Conservation (phyloP, 345 rosid genomes). For the Capsella bursapastoris region DNA sequence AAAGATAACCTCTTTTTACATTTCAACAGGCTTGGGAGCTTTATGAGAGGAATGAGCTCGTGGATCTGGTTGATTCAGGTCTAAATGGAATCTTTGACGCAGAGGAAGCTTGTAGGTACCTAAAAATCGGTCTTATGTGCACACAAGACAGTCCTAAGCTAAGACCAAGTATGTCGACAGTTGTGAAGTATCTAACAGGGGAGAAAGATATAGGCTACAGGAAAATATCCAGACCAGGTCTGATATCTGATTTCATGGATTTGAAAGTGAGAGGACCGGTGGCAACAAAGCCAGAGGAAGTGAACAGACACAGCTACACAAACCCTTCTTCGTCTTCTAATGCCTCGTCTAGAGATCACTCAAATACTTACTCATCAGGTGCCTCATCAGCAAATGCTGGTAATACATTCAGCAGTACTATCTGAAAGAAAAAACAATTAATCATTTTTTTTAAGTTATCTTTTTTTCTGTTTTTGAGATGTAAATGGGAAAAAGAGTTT, state of each 20-base stretch:
- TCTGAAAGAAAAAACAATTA: neutral
- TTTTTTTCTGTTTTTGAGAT: constrained; percentile 24
- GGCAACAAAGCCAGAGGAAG: constrained; percentile 32
- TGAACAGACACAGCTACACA: constrained; percentile 33
- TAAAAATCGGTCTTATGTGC: constrained; percentile 77
- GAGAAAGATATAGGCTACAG: constrained; percentile 45
- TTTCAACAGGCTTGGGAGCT: constrained; percentile 85
- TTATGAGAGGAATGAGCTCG: constrained; percentile 70
- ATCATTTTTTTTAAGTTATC: neutral
- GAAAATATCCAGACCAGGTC: constrained; percentile 66
- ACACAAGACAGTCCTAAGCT: constrained; percentile 76
- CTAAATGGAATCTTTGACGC: constrained; percentile 66
- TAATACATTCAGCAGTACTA: constrained; percentile 48
- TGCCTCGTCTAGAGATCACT: constrained; percentile 53
- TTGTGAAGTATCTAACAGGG: constrained; percentile 63
- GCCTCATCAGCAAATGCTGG: constrained; percentile 52
- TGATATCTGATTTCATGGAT: constrained; percentile 84
- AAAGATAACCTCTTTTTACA: constrained; percentile 19
- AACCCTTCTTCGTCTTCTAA: constrained; percentile 46
- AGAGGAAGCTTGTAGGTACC: constrained; percentile 70
- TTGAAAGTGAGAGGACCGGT: constrained; percentile 59
- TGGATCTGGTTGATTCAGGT: constrained; percentile 60
- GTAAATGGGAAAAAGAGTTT: constrained; percentile 24
- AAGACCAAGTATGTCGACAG: constrained; percentile 75
- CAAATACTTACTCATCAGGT: constrained; percentile 51